Evolutionary conservation across 306 rosid genomes (phyloP).

Genomic region (Quercus alba): DNA sequence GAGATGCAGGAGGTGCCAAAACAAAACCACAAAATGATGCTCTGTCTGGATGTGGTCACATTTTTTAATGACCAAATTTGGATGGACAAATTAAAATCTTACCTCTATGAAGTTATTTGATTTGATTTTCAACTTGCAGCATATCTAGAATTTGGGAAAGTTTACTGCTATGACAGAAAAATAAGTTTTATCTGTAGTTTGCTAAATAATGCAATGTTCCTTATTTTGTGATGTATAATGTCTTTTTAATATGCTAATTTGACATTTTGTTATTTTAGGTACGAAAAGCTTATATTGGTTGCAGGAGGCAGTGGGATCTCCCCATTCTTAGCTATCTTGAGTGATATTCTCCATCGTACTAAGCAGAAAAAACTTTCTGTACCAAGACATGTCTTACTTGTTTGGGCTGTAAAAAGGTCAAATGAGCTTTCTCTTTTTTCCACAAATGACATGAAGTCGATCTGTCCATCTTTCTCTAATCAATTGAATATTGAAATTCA

Average conservation of each 20-base stretch:
- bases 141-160: not conserved
- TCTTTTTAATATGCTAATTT: slow-evolving; percentile 8
- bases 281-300: slow-evolving; percentile 77
- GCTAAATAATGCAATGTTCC: not conserved
- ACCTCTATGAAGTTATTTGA: too few relatives aligned
- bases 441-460: slow-evolving; percentile 55
- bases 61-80: too few relatives aligned
- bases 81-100: too few relatives aligned
- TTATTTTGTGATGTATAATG: not conserved
- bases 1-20: too few relatives aligned
- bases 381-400: slow-evolving; percentile 58
- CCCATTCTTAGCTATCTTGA: slow-evolving; percentile 87
- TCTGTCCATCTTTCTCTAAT: slow-evolving; percentile 52
- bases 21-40: too few relatives aligned
- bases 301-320: slow-evolving; percentile 98
- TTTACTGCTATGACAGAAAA: not conserved
- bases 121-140: not conserved
- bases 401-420: slow-evolving; percentile 89
- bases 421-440: slow-evolving; percentile 80
- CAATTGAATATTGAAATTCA: slow-evolving; percentile 53
- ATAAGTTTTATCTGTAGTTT: not conserved
- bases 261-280: slow-evolving; percentile 46
- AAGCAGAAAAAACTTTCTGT: slow-evolving; percentile 65
- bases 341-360: slow-evolving; percentile 74
- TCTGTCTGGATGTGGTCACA: too few relatives aligned